A percentile compares a stretch with the other conserved stretches of the same genome.
Evolutionary conservation across 2,329 filamentous ascomycete species (phyloP).

Genomic region (Helotiales sp.): DNA sequence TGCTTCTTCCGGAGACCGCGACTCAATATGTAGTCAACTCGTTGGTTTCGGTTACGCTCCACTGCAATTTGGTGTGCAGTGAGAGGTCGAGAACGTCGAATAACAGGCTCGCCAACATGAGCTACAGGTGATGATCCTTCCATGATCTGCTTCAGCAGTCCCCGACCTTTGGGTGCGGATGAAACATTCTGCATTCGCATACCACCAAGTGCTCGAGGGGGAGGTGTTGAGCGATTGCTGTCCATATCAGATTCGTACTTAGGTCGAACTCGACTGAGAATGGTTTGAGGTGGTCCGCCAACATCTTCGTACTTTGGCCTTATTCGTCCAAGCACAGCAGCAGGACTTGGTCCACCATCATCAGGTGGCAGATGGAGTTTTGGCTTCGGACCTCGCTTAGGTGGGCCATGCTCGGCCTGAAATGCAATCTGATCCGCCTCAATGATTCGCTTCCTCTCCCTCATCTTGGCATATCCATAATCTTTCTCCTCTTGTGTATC

Average conservation of each 20-base stretch:
- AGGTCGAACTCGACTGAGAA: slow-evolving; percentile 62
- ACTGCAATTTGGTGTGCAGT: slow-evolving; percentile 83
- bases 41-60: slow-evolving; percentile 73
- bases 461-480: slow-evolving; percentile 73
- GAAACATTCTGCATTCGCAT: slow-evolving; percentile 32
- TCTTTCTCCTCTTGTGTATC: slow-evolving; percentile 69
- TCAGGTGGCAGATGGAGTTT: slow-evolving; percentile 38
- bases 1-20: slow-evolving; percentile 69
- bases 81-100: slow-evolving; percentile 68
- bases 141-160: slow-evolving; percentile 57
- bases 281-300: slow-evolving; percentile 41
- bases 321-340: slow-evolving; percentile 59
- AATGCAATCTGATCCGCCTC: slow-evolving; percentile 65
- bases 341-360: slow-evolving; percentile 43
- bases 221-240: slow-evolving; percentile 53
- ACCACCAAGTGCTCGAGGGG: slow-evolving; percentile 39
- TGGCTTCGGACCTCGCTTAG: slow-evolving; percentile 50
- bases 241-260: slow-evolving; percentile 60
- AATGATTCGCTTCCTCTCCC: slow-evolving; percentile 72
- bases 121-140: slow-evolving; percentile 62
- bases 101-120: slow-evolving; percentile 42
- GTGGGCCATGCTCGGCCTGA: slow-evolving; percentile 45
- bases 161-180: slow-evolving; percentile 38
- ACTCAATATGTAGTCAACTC: slow-evolving; percentile 80
- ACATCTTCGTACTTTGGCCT: slow-evolving; percentile 56